Conservation (phyloP, 2,329 filamentous ascomycete species). For the Pseudogymnoascus sp. region DNA sequence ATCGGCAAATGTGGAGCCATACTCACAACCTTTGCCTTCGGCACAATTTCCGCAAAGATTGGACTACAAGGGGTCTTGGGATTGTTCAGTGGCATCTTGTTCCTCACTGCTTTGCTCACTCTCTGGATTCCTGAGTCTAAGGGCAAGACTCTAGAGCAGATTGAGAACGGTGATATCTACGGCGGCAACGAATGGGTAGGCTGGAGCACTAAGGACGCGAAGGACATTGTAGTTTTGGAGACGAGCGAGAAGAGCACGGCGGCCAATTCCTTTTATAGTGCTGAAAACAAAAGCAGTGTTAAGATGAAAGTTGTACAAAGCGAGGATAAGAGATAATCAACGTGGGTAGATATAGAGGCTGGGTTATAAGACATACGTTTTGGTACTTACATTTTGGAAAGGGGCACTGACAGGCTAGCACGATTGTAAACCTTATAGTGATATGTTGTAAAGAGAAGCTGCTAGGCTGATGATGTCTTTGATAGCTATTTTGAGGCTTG, state of each 20-base stretch:
- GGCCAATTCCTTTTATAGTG: background rate
- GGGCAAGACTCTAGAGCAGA: constrained; percentile 22
- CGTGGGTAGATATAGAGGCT: background rate
- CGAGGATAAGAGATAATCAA: background rate
- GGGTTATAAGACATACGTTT: background rate
- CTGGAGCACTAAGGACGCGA: background rate
- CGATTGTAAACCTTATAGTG: too few species aligned
- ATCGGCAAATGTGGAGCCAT: constrained; percentile 51
- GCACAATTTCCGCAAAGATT: constrained; percentile 20
- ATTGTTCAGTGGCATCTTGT: constrained; percentile 21
- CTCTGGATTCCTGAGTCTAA: constrained; percentile 25
- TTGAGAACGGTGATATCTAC: constrained; percentile 13
- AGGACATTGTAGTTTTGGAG: background rate
- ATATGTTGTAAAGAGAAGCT: too few species aligned
- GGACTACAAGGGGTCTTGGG: constrained; percentile 18
- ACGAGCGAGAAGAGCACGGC: background rate
- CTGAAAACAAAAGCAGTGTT: background rate
- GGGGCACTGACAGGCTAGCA: background rate
- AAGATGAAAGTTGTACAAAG: background rate
- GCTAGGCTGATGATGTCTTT: too few species aligned
- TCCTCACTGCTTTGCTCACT: constrained; percentile 18
- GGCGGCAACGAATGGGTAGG: background rate
- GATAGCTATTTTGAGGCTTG: too few species aligned
- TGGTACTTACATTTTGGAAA: background rate
- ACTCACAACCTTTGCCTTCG: constrained; percentile 19